phyloP scores from a whole-genome alignment of 129 eudicot genomes.

The Kitagawia praeruptora region DNA sequence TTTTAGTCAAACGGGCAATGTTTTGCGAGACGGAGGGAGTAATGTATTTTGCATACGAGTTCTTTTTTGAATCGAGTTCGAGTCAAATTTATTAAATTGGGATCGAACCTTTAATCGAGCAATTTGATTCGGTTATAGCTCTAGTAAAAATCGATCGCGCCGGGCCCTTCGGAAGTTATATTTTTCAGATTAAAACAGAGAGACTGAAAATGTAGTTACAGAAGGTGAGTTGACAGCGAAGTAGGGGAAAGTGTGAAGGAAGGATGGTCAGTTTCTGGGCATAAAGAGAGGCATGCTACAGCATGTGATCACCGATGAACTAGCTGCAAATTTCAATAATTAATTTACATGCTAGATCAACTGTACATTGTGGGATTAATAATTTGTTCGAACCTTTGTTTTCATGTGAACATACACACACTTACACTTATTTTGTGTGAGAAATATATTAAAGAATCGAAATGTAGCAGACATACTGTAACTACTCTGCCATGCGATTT shows the following conservation, averaged over 20 bases:
- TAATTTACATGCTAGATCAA: constrained; percentile 8
- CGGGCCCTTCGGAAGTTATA: too few relatives aligned
- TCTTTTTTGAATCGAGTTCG: too few relatives aligned
- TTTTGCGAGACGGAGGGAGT: too few relatives aligned
- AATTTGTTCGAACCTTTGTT: background rate
- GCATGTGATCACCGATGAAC: constrained; percentile 19
- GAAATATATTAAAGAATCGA: background rate
- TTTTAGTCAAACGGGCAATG: too few relatives aligned
- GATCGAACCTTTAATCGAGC: too few relatives aligned
- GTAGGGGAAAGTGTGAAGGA: background rate
- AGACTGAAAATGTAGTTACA: background rate
- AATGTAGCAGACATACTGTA: background rate
- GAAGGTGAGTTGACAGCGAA: background rate
- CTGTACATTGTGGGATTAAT: constrained; percentile 1
- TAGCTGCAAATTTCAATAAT: constrained; percentile 12
- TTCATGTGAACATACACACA: background rate
- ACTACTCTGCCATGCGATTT: background rate
- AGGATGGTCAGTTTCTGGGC: constrained; percentile 4
- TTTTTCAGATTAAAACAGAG: too few relatives aligned
- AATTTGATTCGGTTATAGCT: too few relatives aligned
- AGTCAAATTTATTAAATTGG: too few relatives aligned
- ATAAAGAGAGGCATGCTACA: background rate
- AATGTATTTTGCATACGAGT: too few relatives aligned
- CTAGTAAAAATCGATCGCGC: too few relatives aligned
- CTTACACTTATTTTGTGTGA: background rate